Percentiles rank a stretch among this genome's conserved stretches.
Conservation (phyloP, 1,284 basidiomycete species). For the Kwoniella shivajii region DNA sequence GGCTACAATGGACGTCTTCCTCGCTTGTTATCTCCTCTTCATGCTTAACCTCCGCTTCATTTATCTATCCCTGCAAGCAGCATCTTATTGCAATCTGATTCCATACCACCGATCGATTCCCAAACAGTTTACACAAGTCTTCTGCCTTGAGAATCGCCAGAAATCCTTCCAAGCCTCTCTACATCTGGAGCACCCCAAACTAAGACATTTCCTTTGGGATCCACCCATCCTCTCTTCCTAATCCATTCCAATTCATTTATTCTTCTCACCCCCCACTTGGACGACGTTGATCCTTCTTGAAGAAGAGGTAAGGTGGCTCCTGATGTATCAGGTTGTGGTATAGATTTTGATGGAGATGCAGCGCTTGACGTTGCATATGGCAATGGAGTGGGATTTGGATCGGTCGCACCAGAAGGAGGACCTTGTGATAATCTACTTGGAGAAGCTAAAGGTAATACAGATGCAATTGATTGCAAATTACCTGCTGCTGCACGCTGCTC, state of each 20-base stretch:
- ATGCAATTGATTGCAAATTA: conserved; percentile 24
- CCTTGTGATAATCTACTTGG: too few relatives aligned
- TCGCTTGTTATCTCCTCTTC: too few relatives aligned
- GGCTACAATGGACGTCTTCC: too few relatives aligned
- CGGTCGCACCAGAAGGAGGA: neutral
- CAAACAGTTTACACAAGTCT: conserved; percentile 20
- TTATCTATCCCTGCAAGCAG: too few relatives aligned
- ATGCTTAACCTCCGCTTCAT: too few relatives aligned
- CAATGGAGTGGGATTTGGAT: conserved; percentile 1
- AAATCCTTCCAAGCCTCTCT: conserved; percentile 19
- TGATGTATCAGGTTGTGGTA: conserved; percentile 10
- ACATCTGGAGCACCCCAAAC: conserved; percentile 29
- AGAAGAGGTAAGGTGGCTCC: conserved; percentile 1
- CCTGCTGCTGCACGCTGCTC: conserved; percentile 37
- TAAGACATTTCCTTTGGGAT: conserved; percentile 24
- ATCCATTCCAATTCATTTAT: conserved; percentile 44
- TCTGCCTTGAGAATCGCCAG: conserved; percentile 9
- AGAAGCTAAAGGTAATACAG: conserved; percentile 18
- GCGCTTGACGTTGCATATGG: conserved; percentile 10
- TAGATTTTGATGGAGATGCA: conserved; percentile 17
- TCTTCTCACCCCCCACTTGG: conserved; percentile 22
- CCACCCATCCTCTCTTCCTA: conserved; percentile 22
- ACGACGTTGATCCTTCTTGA: neutral
- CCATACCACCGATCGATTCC: too few relatives aligned
- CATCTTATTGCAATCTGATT: neutral